Conservation (phyloP, 176 grass and related monocot genomes). For the Lolium perenne region DNA sequence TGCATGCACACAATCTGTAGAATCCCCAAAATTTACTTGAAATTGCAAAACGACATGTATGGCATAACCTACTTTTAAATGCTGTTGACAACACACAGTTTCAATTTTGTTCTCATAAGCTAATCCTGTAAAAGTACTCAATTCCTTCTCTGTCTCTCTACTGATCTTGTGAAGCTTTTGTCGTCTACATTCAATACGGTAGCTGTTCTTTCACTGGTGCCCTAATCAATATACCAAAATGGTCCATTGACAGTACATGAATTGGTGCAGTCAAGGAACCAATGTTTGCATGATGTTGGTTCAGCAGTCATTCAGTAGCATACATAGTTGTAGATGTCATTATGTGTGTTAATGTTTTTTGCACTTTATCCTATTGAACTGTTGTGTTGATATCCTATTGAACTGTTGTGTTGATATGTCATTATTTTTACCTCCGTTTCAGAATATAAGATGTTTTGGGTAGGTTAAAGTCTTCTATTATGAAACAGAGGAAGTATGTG, state of each 20-base stretch:
- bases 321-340: not conserved
- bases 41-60: not conserved
- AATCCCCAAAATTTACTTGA: not conserved
- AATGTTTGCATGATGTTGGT: conserved; percentile 6
- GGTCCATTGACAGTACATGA: conserved; percentile 19
- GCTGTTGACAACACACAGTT: not conserved
- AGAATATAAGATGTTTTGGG: no score
- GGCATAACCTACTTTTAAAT: not conserved
- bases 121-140: not conserved
- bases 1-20: not conserved
- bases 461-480: no score
- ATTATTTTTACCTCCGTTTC: no score
- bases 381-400: conserved; percentile 6
- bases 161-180: conserved; percentile 12
- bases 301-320: conserved; percentile 11
- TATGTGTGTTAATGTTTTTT: conserved; percentile 19
- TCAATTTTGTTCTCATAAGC: not conserved
- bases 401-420: conserved; percentile 7
- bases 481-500: not conserved
- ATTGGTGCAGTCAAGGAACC: not conserved
- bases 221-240: not conserved
- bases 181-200: conserved; percentile 1
- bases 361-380: conserved; percentile 6
- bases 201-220: not conserved
- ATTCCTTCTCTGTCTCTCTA: not conserved